A percentile compares a stretch with the other conserved stretches of the same genome.
Evolutionary conservation across 169 alveolate species (phyloP).

Genomic region (Pseudocohnilembus persalinus): DNA sequence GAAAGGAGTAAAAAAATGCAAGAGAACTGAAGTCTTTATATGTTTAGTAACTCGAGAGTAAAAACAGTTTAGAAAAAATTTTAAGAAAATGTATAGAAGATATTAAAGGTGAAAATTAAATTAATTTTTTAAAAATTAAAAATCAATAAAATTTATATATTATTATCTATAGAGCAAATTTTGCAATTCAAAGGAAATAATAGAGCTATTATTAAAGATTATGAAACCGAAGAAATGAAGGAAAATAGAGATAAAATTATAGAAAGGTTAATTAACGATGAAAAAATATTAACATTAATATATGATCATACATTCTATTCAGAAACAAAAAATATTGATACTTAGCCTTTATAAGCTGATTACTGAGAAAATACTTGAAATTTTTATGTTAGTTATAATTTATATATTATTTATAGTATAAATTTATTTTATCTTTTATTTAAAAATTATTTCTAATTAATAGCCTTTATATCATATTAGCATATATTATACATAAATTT

Average conservation of each 20-base stretch:
- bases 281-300: conserved; percentile 30
- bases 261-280: conserved; percentile 32
- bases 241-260: conserved; percentile 34
- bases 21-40: conserved; percentile 55
- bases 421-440: too few relatives aligned
- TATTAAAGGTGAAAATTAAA: conserved; percentile 10
- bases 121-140: too few relatives aligned
- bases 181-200: conserved; percentile 36
- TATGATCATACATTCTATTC: conserved; percentile 42
- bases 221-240: conserved; percentile 1
- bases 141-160: too few relatives aligned
- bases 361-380: too few relatives aligned
- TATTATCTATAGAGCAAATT: conserved; percentile 5
- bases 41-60: conserved; percentile 45
- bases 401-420: too few relatives aligned
- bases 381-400: too few relatives aligned
- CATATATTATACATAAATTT: too few relatives aligned
- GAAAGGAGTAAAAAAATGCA: conserved; percentile 34
- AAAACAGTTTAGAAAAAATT: conserved; percentile 36
- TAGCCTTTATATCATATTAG: too few relatives aligned
- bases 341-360: too few relatives aligned
- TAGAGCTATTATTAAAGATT: conserved; percentile 14
- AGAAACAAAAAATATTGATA: conserved; percentile 25
- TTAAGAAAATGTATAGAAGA: conserved; percentile 35
- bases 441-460: too few relatives aligned